A percentile compares a stretch with the other conserved stretches of the same genome.
These are phyloP conservation scores for Picochlorum costavermella DNA, from an alignment of 139 green algal species.

Conservation along the genomic window DNA sequence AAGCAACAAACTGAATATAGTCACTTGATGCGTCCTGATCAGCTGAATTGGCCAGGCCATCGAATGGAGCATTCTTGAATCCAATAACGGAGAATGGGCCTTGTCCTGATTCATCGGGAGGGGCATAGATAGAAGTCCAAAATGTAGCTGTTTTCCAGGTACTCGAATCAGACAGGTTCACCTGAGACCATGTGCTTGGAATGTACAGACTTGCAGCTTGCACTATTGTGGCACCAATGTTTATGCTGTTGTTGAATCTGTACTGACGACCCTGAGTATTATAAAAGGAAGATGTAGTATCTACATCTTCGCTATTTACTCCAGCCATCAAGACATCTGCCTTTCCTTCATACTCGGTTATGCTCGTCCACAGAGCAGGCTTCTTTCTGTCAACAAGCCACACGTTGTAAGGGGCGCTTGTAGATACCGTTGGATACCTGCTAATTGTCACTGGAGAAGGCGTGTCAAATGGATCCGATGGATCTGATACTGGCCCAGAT, in stretches of 20 bases:
- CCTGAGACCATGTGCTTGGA: not conserved
- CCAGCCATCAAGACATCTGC: not conserved
- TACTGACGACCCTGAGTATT: slow-evolving; percentile 1
- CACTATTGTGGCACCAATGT: not conserved
- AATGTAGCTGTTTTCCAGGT: slow-evolving; percentile 3
- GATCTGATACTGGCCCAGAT: not conserved
- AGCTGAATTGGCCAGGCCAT: not conserved
- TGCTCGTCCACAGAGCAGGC: not conserved
- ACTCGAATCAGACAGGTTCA: slow-evolving; percentile 1
- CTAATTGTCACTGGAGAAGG: not conserved
- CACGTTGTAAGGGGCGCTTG: not conserved
- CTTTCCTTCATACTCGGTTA: slow-evolving; percentile 1
- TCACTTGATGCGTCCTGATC: slow-evolving; percentile 2
- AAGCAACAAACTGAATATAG: slow-evolving; percentile 1
- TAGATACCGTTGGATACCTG: not conserved
- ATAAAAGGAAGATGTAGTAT: not conserved
- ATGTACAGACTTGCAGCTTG: slow-evolving; percentile 2
- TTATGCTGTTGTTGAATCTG: not conserved
- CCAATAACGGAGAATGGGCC: not conserved
- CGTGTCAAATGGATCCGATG: not conserved
- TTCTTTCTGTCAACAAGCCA: not conserved
- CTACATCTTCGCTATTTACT: not conserved
- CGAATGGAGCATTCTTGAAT: slow-evolving; percentile 2
- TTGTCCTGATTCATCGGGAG: not conserved
- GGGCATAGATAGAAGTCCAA: not conserved